Conservation (phyloP, 1,284 basidiomycete genomes). For the Moniliophthora roreri region DNA sequence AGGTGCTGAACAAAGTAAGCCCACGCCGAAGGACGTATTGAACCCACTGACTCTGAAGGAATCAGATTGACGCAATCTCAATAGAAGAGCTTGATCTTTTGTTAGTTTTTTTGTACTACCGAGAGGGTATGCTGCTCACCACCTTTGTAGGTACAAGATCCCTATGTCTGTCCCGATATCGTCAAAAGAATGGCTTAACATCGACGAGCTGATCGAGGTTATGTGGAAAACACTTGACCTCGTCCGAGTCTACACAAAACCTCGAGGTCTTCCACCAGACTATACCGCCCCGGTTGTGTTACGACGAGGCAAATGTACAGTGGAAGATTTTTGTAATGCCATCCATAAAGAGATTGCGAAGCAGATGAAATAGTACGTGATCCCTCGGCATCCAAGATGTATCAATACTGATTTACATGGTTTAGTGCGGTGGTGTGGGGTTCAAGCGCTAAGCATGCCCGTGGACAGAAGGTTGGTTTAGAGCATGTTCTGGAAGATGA, state of each 20-base stretch:
- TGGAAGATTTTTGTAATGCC: slow-evolving; percentile 91
- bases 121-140: slow-evolving; percentile 1
- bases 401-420: slow-evolving; percentile 3
- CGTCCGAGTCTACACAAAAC: slow-evolving; percentile 95
- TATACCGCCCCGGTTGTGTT: slow-evolving; percentile 84
- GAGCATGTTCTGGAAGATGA: slow-evolving; percentile 90
- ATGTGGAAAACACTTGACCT: slow-evolving; percentile 93
- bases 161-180: slow-evolving; percentile 95
- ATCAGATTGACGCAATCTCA: slow-evolving; percentile 97
- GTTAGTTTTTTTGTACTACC: slow-evolving; percentile 38
- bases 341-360: slow-evolving; percentile 93
- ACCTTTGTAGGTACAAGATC: slow-evolving; percentile 73
- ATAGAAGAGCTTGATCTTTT: slow-evolving; percentile 98
- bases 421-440: slow-evolving; percentile 89
- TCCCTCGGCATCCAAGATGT: not conserved
- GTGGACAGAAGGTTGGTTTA: slow-evolving; percentile 95
- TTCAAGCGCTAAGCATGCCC: slow-evolving; percentile 90
- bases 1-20: slow-evolving; percentile 77
- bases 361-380: slow-evolving; percentile 84
- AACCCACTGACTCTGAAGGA: slow-evolving; percentile 24
- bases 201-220: slow-evolving; percentile 90
- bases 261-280: slow-evolving; percentile 88
- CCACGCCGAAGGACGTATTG: slow-evolving; percentile 4
- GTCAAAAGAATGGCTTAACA: slow-evolving; percentile 92
- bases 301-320: slow-evolving; percentile 67